These are phyloP conservation scores for Geranomyces michiganensis DNA, from an alignment of 192 early-diverging fungal genomes.

Conservation along the genomic window DNA sequence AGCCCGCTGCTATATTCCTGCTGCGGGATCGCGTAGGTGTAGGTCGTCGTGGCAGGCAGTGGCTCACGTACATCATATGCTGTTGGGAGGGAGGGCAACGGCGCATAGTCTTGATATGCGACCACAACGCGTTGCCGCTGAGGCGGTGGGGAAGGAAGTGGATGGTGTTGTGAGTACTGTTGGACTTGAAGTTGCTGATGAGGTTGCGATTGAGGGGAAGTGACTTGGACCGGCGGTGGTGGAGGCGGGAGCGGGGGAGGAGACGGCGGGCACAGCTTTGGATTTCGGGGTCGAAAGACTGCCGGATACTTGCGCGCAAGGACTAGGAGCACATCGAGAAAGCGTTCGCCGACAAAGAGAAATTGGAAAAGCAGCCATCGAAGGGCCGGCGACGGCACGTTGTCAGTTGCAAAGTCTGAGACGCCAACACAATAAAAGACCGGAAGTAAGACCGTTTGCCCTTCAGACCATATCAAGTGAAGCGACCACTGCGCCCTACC, in stretches of 20 bases:
- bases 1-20: too few species aligned
- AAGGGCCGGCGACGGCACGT: conserved; percentile 8
- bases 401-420: conserved; percentile 23
- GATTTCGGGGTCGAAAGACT: conserved; percentile 19
- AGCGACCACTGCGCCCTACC: too few species aligned
- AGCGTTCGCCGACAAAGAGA: conserved; percentile 27
- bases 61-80: too few species aligned
- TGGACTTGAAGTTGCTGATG: conserved; percentile 5
- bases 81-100: too few species aligned
- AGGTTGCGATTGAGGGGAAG: neutral
- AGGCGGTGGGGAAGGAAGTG: too few species aligned
- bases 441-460: neutral
- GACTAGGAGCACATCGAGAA: conserved; percentile 27
- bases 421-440: too few species aligned
- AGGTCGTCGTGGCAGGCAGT: too few species aligned
- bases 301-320: conserved; percentile 21
- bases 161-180: neutral
- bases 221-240: conserved; percentile 2
- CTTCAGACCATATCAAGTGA: too few species aligned
- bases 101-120: too few species aligned
- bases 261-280: neutral
- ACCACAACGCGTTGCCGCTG: too few species aligned
- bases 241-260: neutral
- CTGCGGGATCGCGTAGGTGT: too few species aligned
- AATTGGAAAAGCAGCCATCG: conserved; percentile 27